Conservation (phyloP, 257 asterid genomes). For the Gardenia jasminoides region DNA sequence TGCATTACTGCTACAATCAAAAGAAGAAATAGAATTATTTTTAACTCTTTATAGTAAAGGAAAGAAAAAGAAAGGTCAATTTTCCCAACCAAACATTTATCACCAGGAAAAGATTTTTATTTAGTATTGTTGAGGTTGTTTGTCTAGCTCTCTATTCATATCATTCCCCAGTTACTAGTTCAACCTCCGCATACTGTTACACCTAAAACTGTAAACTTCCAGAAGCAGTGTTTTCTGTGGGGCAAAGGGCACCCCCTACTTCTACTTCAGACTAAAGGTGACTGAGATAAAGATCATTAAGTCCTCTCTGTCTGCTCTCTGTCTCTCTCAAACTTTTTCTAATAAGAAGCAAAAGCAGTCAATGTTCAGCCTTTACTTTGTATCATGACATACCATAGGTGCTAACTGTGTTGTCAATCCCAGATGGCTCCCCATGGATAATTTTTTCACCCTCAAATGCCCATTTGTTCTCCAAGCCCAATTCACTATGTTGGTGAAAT, state of each 20-base stretch:
- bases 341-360: background rate
- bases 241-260: too few relatives aligned
- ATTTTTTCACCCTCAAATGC: constrained; percentile 96
- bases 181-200: background rate
- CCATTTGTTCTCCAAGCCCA: constrained; percentile 89
- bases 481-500: too few relatives aligned
- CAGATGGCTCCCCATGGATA: constrained; percentile 97
- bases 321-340: too few relatives aligned
- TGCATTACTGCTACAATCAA: too few relatives aligned
- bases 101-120: background rate
- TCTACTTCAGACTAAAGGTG: too few relatives aligned
- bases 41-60: background rate
- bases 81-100: background rate
- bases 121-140: background rate
- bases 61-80: background rate
- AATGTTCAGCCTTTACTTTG: background rate
- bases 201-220: background rate
- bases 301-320: too few relatives aligned
- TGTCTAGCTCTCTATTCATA: background rate
- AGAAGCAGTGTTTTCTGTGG: background rate
- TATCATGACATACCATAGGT: constrained; percentile 71
- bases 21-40: constrained; percentile 2
- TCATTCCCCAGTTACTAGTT: background rate
- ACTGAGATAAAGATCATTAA: too few relatives aligned
- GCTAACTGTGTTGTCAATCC: constrained; percentile 97